phyloP scores from a whole-genome alignment of 2,329 filamentous ascomycete genomes.

The Lasiodiplodia sp. region DNA sequence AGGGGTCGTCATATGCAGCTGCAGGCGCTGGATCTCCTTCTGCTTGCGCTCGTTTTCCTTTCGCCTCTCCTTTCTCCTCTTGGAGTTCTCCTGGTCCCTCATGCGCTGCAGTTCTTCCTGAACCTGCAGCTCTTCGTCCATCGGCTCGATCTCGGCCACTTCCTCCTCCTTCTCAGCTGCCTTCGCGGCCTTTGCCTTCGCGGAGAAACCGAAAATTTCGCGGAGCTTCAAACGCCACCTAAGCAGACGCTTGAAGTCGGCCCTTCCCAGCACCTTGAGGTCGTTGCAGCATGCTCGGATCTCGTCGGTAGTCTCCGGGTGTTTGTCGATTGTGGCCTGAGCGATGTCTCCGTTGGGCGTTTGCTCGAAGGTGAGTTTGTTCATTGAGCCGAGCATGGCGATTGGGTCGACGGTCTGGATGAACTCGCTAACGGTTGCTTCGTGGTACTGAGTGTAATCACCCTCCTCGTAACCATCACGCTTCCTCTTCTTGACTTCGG shows the following conservation, averaged over 20 bases:
- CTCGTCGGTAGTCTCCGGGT: constrained; percentile 86
- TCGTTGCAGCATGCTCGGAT: constrained; percentile 80
- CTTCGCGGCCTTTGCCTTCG: constrained; percentile 69
- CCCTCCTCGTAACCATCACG: constrained; percentile 97
- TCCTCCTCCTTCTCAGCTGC: constrained; percentile 67
- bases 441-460: constrained; percentile 91
- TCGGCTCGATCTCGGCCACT: constrained; percentile 81
- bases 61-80: constrained; percentile 82
- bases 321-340: constrained; percentile 80
- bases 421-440: constrained; percentile 87
- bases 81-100: constrained; percentile 77
- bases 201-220: constrained; percentile 86
- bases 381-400: constrained; percentile 84
- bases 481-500: constrained; percentile 96
- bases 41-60: constrained; percentile 94
- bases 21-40: constrained; percentile 93
- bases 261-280: constrained; percentile 87
- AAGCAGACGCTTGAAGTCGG: constrained; percentile 90
- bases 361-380: constrained; percentile 83
- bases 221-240: constrained; percentile 89
- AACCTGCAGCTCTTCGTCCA: constrained; percentile 93
- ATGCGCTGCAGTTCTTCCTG: constrained; percentile 86
- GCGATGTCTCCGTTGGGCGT: constrained; percentile 80
- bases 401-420: constrained; percentile 94
- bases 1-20: constrained; percentile 94